Evolutionary conservation across 371 early-diverging fungal genomes (phyloP).

Genomic region (Mortierella sp.): DNA sequence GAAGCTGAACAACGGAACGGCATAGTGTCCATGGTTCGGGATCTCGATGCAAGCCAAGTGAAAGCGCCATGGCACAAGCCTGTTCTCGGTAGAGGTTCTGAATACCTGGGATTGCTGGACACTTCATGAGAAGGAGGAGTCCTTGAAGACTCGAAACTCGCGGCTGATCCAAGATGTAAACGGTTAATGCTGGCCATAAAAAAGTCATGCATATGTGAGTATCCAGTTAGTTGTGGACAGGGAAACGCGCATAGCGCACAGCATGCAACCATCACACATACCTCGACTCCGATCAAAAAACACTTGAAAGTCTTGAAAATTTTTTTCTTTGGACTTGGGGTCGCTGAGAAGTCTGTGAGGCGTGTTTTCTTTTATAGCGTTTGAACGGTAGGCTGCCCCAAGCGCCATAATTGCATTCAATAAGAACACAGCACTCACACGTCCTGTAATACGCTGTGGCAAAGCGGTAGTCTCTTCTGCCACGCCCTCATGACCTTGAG

Average conservation of each 20-base stretch:
- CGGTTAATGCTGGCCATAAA: constrained; percentile 32
- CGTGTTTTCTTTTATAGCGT: constrained; percentile 43
- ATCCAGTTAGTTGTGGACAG: neutral
- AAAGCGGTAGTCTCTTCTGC: constrained; percentile 4
- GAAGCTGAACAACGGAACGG: constrained; percentile 52
- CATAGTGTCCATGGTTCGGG: constrained; percentile 53
- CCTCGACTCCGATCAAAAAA: constrained; percentile 47
- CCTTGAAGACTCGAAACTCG: constrained; percentile 49
- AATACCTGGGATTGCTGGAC: constrained; percentile 51
- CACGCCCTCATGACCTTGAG: neutral
- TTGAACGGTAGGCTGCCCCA: constrained; percentile 52
- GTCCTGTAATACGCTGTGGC: constrained; percentile 48
- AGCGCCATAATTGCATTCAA: constrained; percentile 56
- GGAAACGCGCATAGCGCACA: neutral
- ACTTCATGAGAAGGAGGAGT: constrained; percentile 50
- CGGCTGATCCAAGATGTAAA: constrained; percentile 48
- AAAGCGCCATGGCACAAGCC: constrained; percentile 54
- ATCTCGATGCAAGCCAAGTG: constrained; percentile 55
- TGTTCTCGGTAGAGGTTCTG: constrained; percentile 56
- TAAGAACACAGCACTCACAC: constrained; percentile 49
- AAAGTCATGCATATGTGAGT: neutral
- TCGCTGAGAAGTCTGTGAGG: constrained; percentile 28
- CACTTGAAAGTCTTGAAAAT: constrained; percentile 28
- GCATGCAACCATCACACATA: neutral
- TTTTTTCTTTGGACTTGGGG: constrained; percentile 9